These are phyloP conservation scores for Beverwykella pulmonaria DNA, from an alignment of 495 filamentous ascomycete species.

Conservation along the genomic window DNA sequence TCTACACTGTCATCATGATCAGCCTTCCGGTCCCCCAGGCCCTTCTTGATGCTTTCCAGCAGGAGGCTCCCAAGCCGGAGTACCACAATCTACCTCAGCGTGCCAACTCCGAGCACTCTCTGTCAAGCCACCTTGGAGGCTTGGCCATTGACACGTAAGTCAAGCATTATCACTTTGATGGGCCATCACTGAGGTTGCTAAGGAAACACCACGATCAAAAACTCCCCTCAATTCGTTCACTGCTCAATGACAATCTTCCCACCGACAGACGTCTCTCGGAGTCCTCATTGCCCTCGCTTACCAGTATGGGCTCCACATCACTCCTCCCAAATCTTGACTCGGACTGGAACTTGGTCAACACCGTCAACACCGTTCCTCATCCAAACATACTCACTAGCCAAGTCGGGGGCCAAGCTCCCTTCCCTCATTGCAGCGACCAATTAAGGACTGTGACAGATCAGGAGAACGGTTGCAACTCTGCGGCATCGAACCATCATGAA, in stretches of 20 bases:
- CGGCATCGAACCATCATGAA: too few relatives aligned
- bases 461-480: too few relatives aligned
- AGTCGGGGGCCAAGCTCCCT: too few relatives aligned
- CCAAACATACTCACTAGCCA: too few relatives aligned
- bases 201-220: not conserved
- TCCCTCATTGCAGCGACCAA: too few relatives aligned
- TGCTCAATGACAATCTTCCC: not conserved
- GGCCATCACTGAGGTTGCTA: not conserved
- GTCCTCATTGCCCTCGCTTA: not conserved
- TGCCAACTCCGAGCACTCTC: not conserved
- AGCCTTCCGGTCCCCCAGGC: not conserved
- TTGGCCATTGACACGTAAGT: not conserved
- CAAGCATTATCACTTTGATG: not conserved
- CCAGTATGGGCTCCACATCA: not conserved
- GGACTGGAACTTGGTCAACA: too few relatives aligned
- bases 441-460: too few relatives aligned
- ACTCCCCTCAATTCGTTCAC: not conserved
- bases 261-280: not conserved
- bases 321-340: too few relatives aligned
- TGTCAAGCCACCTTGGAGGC: not conserved
- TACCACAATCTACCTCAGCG: not conserved
- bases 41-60: not conserved
- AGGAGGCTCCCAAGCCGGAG: not conserved
- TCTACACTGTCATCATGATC: not conserved
- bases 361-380: too few relatives aligned